Evolutionary conservation across 2,329 filamentous ascomycete genomes (phyloP).

Genomic region (Paecilomyces sp.): DNA sequence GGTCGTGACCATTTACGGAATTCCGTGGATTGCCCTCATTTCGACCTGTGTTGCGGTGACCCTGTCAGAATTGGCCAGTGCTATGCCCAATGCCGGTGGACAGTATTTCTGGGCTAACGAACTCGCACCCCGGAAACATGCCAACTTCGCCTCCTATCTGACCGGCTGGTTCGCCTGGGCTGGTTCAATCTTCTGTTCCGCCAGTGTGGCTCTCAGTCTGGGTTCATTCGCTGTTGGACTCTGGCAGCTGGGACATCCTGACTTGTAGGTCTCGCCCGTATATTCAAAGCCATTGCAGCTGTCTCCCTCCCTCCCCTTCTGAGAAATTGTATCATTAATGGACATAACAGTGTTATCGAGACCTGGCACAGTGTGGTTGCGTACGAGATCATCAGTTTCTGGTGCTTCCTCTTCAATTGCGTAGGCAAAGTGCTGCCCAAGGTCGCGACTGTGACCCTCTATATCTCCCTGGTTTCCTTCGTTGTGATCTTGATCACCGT

Average conservation of each 20-base stretch:
- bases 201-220: constrained; percentile 42
- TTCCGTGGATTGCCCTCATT: constrained; percentile 40
- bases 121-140: constrained; percentile 39
- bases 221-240: constrained; percentile 42
- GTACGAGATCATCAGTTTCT: constrained; percentile 38
- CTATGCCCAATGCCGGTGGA: constrained; percentile 45
- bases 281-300: not conserved
- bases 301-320: not conserved
- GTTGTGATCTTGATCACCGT: constrained; percentile 43
- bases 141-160: constrained; percentile 38
- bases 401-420: constrained; percentile 42
- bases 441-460: constrained; percentile 37
- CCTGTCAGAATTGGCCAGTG: constrained; percentile 42
- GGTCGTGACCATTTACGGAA: constrained; percentile 43
- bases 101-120: constrained; percentile 48
- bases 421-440: constrained; percentile 23
- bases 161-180: constrained; percentile 46
- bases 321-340: not conserved
- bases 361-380: constrained; percentile 32
- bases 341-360: constrained; percentile 13
- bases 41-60: constrained; percentile 41
- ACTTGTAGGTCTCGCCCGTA: constrained; percentile 34
- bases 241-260: constrained; percentile 43
- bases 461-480: constrained; percentile 40
- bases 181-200: constrained; percentile 45